phyloP scores from a whole-genome alignment of 768 basidiomycete genomes.

The Neoboletus magnificus region DNA sequence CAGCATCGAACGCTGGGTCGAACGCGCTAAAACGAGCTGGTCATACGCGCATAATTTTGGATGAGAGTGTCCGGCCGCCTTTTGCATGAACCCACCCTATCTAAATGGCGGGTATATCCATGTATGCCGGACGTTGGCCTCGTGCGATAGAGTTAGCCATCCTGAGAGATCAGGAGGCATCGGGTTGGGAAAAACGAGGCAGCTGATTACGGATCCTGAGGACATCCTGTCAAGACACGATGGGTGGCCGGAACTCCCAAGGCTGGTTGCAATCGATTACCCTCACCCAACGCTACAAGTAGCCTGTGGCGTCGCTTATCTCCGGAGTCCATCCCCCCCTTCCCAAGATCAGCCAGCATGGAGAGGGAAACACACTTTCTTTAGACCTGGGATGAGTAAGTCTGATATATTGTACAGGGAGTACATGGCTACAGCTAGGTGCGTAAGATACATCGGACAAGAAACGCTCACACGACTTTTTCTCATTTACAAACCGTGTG shows the following conservation, averaged over 20 bases:
- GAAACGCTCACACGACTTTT: background rate
- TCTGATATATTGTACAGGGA: conserved; percentile 13
- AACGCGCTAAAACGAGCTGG: background rate
- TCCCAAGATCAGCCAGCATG: background rate
- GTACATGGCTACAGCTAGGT: conserved; percentile 7
- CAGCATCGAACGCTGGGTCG: background rate
- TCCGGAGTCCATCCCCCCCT: background rate
- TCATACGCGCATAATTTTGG: background rate
- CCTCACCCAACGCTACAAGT: conserved; percentile 1
- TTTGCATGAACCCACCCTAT: background rate
- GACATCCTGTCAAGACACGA: background rate
- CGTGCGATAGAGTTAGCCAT: conserved; percentile 19
- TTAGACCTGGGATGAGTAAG: conserved; percentile 1
- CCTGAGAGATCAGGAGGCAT: conserved; percentile 7
- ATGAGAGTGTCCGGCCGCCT: background rate
- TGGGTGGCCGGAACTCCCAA: background rate
- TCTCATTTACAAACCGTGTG: conserved; percentile 38
- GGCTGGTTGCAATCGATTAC: background rate
- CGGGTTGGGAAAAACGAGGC: conserved; percentile 2
- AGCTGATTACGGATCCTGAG: background rate
- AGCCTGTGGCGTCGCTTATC: background rate
- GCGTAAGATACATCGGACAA: conserved; percentile 10
- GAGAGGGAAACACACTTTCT: background rate
- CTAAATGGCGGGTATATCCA: conserved; percentile 2
- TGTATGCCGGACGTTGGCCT: background rate